Evolutionary conservation across 805 yeast genomes (phyloP).

Genomic region (Ogataea philodendri): DNA sequence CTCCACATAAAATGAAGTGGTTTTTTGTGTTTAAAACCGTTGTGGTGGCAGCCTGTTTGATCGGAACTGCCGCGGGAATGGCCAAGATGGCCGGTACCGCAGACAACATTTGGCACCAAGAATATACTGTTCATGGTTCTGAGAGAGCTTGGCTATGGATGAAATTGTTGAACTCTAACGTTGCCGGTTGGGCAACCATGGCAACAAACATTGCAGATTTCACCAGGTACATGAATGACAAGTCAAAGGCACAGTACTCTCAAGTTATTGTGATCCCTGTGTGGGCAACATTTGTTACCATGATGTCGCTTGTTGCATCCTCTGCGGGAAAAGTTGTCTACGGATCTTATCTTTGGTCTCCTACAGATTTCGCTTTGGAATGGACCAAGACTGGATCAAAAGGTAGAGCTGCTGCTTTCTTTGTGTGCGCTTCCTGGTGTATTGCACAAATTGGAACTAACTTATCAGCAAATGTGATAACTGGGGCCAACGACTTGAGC

Average conservation of each 20-base stretch:
- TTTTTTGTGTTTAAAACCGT: constrained; percentile 35
- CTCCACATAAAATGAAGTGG: constrained; percentile 36
- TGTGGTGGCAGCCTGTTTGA: constrained; percentile 25
- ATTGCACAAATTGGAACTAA: constrained; percentile 40
- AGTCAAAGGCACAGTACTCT: constrained; percentile 32
- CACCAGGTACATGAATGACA: constrained; percentile 37
- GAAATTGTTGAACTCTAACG: constrained; percentile 30
- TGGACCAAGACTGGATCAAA: constrained; percentile 31
- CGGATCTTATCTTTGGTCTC: constrained; percentile 45
- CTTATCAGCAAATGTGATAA: constrained; percentile 56
- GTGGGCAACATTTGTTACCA: constrained; percentile 28
- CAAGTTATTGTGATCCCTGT: constrained; percentile 31
- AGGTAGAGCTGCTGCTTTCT: constrained; percentile 22
- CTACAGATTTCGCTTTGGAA: constrained; percentile 38
- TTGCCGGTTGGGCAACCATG: constrained; percentile 38
- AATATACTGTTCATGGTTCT: constrained; percentile 23
- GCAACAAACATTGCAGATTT: constrained; percentile 40
- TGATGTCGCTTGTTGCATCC: constrained; percentile 35
- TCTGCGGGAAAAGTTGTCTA: constrained; percentile 38
- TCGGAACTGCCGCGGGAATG: constrained; percentile 34
- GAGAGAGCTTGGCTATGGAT: constrained; percentile 29
- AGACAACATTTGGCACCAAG: constrained; percentile 23
- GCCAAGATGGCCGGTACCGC: constrained; percentile 34
- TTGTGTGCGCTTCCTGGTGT: constrained; percentile 23
- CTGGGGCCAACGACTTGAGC: constrained; percentile 58